Percentiles rank a stretch among this genome's conserved stretches.
Evolutionary conservation across 768 basidiomycete genomes (phyloP).

Genomic region (Rhizopogon roseolus): DNA sequence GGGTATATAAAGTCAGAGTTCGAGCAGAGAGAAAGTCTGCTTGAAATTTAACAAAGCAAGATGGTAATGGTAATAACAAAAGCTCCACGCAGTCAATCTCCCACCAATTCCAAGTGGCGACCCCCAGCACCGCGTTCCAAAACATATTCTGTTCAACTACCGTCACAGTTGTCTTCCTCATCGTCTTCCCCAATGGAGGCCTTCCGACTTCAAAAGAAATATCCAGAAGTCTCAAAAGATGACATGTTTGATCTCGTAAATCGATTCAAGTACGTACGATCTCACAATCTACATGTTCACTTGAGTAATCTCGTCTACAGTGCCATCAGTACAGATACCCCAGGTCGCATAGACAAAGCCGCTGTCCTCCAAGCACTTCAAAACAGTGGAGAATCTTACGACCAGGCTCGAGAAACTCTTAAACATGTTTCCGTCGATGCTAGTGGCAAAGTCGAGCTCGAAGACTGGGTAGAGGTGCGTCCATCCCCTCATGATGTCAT

Average conservation of each 20-base stretch:
- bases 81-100: constrained; percentile 6
- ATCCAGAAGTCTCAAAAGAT: constrained; percentile 85
- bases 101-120: constrained; percentile 7
- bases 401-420: constrained; percentile 82
- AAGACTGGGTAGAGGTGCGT: constrained; percentile 95
- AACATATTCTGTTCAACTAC: constrained; percentile 7
- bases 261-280: constrained; percentile 82
- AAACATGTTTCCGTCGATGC: constrained; percentile 94
- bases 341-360: constrained; percentile 81
- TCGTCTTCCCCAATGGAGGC: constrained; percentile 58
- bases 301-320: constrained; percentile 31
- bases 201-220: constrained; percentile 85
- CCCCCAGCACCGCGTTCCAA: constrained; percentile 6
- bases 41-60: background rate
- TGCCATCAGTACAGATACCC: constrained; percentile 69
- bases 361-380: constrained; percentile 77
- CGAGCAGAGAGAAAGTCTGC: background rate
- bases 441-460: constrained; percentile 92
- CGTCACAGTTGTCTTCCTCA: constrained; percentile 4
- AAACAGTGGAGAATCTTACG: constrained; percentile 82
- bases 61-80: constrained; percentile 1
- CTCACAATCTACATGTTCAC: background rate
- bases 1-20: background rate
- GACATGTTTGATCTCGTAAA: constrained; percentile 94
- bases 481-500: constrained; percentile 18